Base-by-base conservation (phyloP, 176 grass and related monocot genomes). In the Alloteropsis semialata region DNA sequence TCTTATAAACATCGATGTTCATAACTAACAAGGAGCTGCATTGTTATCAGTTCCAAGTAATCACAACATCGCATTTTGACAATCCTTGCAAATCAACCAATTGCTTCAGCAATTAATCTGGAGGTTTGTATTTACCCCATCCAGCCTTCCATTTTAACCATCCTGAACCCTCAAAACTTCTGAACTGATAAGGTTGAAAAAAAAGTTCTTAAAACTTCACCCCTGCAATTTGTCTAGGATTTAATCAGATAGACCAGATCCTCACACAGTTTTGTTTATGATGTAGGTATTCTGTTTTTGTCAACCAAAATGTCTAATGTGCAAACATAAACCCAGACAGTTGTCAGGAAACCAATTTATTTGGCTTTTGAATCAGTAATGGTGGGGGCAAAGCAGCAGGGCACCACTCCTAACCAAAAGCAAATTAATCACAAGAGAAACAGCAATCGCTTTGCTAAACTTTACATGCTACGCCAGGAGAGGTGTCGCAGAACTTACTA, bases 401-500 rank as follows among this genome's bases (percentile, higher is more conserved):
- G 17, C 30, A 16, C 6, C 37, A 66, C 36, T 76, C 16, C 54
- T 65, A 79, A 37, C 28, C 18, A 51, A 50, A 79, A 66, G 72
- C 1, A 74, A 55, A 74, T 24, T 74, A 22, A 51, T 38, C 44
- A 25, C 0, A 68, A 0, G 3, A 39, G 44, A 66, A 53, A 67
- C 61, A 66, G 6, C 21, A 37, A 56, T 14, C 10, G 77, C 29
- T 36, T 12, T 65, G 29, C 41, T 3, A 45, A 64, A 53, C 12
- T 24, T 77, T 78, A 84, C 32, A 62, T 16, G 6, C 18, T 56
- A 42, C 5, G 39, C 30, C 27, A 88, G 25, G 43, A 53, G 33
- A 42, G 16, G 32, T 8, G 2, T 4, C 60, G 29, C 55, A 57
- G 60, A 62, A 88, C 85, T 92, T 90, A 92, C 89, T 9, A 90